Conservation (phyloP, 2,329 filamentous ascomycete genomes). For the Cryphonectria naterciae region DNA sequence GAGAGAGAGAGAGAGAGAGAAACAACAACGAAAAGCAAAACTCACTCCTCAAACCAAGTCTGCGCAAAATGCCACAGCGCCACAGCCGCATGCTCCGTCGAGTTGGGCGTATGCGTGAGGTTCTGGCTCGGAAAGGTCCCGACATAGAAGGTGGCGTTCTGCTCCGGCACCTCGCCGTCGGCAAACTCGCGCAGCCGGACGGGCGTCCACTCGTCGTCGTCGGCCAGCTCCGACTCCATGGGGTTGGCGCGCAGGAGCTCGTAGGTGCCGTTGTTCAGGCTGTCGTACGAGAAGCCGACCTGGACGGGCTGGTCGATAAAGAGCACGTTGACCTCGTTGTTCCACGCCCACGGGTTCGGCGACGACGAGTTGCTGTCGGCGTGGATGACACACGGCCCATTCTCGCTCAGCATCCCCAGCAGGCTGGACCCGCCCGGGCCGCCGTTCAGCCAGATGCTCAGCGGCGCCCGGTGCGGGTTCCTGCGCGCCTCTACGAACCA, state of each 20-base stretch:
- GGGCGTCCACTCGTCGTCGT: conserved; percentile 35
- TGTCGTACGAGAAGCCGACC: conserved; percentile 38
- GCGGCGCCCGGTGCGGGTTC: conserved; percentile 28
- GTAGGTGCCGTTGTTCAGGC: conserved; percentile 34
- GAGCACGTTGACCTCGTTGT: conserved; percentile 64
- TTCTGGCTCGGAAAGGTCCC: conserved; percentile 54
- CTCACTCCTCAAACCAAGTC: conserved; percentile 55
- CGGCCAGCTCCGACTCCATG: conserved; percentile 18
- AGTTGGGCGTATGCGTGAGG: conserved; percentile 46
- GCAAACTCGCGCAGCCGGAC: conserved; percentile 21
- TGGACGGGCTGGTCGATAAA: conserved; percentile 64
- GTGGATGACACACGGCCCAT: conserved; percentile 56
- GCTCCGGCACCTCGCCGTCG: conserved; percentile 33
- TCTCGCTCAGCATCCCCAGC: conserved; percentile 56
- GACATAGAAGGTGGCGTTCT: conserved; percentile 26
- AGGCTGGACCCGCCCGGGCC: conserved; percentile 62
- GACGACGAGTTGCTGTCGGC: conserved; percentile 53
- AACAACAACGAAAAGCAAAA: not conserved
- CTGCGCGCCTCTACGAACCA: conserved; percentile 64
- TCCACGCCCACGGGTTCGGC: conserved; percentile 63
- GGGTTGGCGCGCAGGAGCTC: conserved; percentile 29
- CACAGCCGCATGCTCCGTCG: conserved; percentile 53
- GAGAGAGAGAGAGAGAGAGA: not conserved
- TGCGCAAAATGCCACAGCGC: conserved; percentile 61
- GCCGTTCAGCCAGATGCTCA: conserved; percentile 51